Conservation (phyloP, 306 rosid species). For the Prunus padus region DNA sequence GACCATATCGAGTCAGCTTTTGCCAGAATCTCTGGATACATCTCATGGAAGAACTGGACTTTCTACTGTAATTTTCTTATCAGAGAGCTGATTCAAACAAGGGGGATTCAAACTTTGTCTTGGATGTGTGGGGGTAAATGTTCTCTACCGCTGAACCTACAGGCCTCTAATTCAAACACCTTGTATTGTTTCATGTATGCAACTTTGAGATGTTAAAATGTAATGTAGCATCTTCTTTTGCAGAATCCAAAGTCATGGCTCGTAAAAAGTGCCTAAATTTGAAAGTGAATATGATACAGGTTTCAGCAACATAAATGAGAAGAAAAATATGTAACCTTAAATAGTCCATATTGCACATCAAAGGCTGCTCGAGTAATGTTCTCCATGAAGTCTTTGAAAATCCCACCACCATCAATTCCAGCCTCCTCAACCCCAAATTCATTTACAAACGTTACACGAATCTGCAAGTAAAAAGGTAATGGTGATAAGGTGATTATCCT, state of each 20-base stretch:
- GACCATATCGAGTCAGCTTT: not conserved
- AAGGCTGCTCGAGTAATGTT: constrained; percentile 98
- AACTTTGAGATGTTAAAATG: not conserved
- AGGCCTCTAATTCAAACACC: not conserved
- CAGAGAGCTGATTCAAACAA: not conserved
- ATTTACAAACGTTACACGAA: constrained; percentile 92
- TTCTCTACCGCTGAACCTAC: not conserved
- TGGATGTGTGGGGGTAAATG: not conserved
- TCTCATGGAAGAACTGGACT: not conserved
- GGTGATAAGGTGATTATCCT: constrained; percentile 18
- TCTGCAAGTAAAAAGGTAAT: constrained; percentile 43
- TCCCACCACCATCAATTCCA: constrained; percentile 99
- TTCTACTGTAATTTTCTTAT: not conserved
- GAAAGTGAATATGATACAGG: not conserved
- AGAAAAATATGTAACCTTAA: constrained; percentile 60
- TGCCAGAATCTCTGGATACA: not conserved
- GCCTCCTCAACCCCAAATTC: constrained; percentile 99
- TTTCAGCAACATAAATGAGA: constrained; percentile 1
- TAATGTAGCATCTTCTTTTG: not conserved
- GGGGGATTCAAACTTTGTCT: not conserved
- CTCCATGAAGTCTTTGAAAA: constrained; percentile 99
- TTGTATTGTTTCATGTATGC: not conserved
- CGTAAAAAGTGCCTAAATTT: not conserved
- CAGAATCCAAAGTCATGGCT: not conserved
- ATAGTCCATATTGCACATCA: constrained; percentile 96